Percentiles rank a stretch among this genome's conserved stretches.
These are phyloP conservation scores for Trametes gibbosa DNA, from an alignment of 768 basidiomycete species.

Conservation along the genomic window DNA sequence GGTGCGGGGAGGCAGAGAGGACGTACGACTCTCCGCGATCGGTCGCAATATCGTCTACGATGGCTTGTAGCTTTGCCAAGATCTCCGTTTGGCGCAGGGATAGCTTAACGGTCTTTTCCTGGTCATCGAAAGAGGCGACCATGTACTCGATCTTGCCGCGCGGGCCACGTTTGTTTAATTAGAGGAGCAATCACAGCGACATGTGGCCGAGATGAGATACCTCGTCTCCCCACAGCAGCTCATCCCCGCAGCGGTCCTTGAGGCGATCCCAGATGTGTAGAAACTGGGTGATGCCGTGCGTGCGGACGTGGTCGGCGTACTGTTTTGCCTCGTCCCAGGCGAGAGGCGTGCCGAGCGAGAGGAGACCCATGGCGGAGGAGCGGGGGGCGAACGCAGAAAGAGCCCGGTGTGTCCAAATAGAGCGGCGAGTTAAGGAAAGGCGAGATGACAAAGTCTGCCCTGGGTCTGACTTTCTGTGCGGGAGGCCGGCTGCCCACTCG, in stretches of 20 bases:
- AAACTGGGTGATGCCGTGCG: slow-evolving; percentile 94
- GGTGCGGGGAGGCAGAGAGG: not conserved
- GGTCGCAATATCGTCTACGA: slow-evolving; percentile 62
- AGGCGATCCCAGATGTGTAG: slow-evolving; percentile 89
- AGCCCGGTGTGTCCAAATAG: slow-evolving; percentile 7
- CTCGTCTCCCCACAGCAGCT: slow-evolving; percentile 98
- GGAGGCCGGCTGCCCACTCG: not conserved
- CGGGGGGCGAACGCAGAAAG: not conserved
- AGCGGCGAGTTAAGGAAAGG: slow-evolving; percentile 7
- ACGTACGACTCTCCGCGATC: slow-evolving; percentile 62
- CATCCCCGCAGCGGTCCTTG: slow-evolving; percentile 89
- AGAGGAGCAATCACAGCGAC: slow-evolving; percentile 1
- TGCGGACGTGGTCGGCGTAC: slow-evolving; percentile 84
- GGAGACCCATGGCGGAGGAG: slow-evolving; percentile 70
- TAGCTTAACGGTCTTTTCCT: slow-evolving; percentile 75
- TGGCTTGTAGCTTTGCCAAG: slow-evolving; percentile 68
- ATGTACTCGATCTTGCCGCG: slow-evolving; percentile 86
- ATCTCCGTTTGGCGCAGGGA: slow-evolving; percentile 97
- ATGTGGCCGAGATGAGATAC: slow-evolving; percentile 47
- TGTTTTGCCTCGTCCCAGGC: slow-evolving; percentile 87
- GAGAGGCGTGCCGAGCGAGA: slow-evolving; percentile 91
- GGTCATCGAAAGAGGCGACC: slow-evolving; percentile 83
- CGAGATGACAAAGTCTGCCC: slow-evolving; percentile 13
- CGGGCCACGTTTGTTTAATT: slow-evolving; percentile 16
- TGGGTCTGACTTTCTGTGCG: not conserved